Evolutionary conservation across 352 stramenopile genomes (phyloP).

Genomic region (Pythium grandisporangium): DNA sequence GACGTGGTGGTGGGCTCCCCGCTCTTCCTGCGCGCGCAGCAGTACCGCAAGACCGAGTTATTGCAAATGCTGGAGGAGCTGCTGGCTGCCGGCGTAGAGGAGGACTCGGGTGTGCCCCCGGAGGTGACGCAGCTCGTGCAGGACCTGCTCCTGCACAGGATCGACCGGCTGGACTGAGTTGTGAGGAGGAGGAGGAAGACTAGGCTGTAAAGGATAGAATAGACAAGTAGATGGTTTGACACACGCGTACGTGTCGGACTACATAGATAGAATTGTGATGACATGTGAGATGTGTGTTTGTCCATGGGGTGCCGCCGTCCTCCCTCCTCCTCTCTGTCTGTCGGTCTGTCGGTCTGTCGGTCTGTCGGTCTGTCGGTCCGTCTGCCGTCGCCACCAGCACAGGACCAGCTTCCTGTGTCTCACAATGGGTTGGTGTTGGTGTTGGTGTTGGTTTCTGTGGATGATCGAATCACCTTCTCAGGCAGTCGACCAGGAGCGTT

Average conservation of each 20-base stretch:
- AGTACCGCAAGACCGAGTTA: conserved; percentile 52
- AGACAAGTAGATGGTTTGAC: not conserved
- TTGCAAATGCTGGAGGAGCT: conserved; percentile 38
- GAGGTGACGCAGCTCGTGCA: conserved; percentile 24
- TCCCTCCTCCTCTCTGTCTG: too few relatives aligned
- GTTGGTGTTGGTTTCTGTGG: too few relatives aligned
- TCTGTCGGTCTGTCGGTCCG: too few relatives aligned
- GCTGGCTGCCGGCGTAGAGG: conserved; percentile 19
- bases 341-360: too few relatives aligned
- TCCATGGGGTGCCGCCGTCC: too few relatives aligned
- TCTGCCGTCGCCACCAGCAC: too few relatives aligned
- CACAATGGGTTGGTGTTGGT: too few relatives aligned
- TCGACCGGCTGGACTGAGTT: conserved; percentile 54
- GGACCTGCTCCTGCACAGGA: conserved; percentile 39
- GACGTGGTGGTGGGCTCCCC: conserved; percentile 28
- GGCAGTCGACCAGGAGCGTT: conserved; percentile 6
- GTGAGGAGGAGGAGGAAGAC: not conserved
- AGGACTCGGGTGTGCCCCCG: conserved; percentile 27
- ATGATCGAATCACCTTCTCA: too few relatives aligned
- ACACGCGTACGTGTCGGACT: not conserved
- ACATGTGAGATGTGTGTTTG: too few relatives aligned
- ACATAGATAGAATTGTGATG: too few relatives aligned
- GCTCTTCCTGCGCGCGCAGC: conserved; percentile 33
- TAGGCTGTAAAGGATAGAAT: not conserved
- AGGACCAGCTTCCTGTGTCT: too few relatives aligned